Conservation (phyloP, 1,284 basidiomycete genomes). For the Microbotryum silenes-acaulis region DNA sequence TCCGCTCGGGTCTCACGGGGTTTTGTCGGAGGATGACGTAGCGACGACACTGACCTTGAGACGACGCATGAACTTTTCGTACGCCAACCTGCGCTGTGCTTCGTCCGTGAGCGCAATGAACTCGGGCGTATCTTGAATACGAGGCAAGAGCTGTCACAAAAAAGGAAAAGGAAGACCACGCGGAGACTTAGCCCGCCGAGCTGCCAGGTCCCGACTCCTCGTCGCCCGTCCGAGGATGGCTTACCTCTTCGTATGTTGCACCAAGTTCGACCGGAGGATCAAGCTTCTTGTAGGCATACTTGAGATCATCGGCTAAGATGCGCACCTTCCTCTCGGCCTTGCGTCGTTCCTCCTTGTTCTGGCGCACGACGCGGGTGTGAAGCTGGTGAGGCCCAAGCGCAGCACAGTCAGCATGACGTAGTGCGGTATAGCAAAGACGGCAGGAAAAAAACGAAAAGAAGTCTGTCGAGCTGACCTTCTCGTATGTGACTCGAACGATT, state of each 20-base stretch:
- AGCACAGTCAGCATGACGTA: constrained; percentile 3
- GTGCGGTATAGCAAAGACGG: background rate
- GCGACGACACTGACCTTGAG: constrained; percentile 55
- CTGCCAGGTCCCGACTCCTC: background rate
- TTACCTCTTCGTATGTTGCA: constrained; percentile 66
- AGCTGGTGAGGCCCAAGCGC: constrained; percentile 48
- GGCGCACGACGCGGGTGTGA: constrained; percentile 58
- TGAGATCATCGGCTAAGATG: constrained; percentile 86
- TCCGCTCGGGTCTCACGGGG: background rate
- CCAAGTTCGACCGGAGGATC: constrained; percentile 67
- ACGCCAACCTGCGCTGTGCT: constrained; percentile 66
- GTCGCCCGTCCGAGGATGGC: constrained; percentile 31
- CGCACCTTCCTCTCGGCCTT: constrained; percentile 72
- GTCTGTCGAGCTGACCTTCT: constrained; percentile 27
- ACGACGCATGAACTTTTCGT: constrained; percentile 72
- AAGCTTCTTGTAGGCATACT: constrained; percentile 88
- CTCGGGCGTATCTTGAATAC: constrained; percentile 71
- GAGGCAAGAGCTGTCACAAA: constrained; percentile 53
- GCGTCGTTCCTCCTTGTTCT: constrained; percentile 62
- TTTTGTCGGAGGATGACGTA: background rate
- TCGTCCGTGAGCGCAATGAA: constrained; percentile 70
- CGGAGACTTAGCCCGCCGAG: background rate
- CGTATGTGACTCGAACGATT: constrained; percentile 36
- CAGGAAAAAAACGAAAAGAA: background rate
- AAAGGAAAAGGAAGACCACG: background rate